These are phyloP conservation scores for Acanthamoeba castellanii DNA, from an alignment of 208 protist genomes.

Conservation along the genomic window DNA sequence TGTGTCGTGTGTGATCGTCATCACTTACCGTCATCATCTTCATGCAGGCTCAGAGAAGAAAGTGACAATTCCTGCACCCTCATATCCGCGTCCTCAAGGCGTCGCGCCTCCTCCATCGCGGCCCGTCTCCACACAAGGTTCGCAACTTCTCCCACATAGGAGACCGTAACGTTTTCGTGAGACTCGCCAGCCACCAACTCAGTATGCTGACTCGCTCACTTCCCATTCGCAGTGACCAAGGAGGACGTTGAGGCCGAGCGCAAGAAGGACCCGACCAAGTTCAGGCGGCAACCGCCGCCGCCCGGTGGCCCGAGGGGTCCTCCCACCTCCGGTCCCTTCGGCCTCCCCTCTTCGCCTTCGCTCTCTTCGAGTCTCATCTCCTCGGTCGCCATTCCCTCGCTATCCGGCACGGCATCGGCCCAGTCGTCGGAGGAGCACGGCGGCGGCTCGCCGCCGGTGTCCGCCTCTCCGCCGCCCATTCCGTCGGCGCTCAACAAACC, in stretches of 20 bases:
- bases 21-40: neutral
- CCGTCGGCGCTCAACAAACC: constrained; percentile 8
- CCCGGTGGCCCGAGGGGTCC: neutral
- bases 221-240: neutral
- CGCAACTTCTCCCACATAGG: neutral
- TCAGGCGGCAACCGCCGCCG: neutral
- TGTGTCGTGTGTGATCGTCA: neutral
- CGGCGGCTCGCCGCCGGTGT: neutral
- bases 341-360: neutral
- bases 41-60: constrained; percentile 3
- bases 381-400: neutral
- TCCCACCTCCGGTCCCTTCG: neutral
- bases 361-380: neutral
- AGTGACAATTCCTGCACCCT: neutral
- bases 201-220: no score
- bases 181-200: no score
- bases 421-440: neutral
- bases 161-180: no score
- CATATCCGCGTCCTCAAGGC: constrained; percentile 6
- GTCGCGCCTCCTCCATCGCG: neutral
- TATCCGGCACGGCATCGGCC: neutral
- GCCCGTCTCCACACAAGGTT: constrained; percentile 8
- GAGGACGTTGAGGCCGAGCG: constrained; percentile 4
- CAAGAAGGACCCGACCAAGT: neutral
- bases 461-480: neutral